These are phyloP conservation scores for Fusarium staphyleae DNA, from an alignment of 2,329 filamentous ascomycete species.

Conservation along the genomic window DNA sequence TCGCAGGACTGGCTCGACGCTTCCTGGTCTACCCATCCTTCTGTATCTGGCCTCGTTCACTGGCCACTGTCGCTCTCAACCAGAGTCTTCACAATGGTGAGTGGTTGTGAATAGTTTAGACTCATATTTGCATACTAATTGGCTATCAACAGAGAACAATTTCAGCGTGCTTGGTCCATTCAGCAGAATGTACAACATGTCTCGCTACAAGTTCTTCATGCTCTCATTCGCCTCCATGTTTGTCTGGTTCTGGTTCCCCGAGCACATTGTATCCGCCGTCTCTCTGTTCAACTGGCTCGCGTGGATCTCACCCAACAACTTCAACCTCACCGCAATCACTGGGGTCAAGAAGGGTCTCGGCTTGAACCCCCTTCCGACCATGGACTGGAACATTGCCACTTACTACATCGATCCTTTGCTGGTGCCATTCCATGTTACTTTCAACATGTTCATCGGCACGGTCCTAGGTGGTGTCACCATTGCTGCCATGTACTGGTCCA, in stretches of 20 bases:
- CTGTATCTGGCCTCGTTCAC: slow-evolving; percentile 47
- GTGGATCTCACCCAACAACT: slow-evolving; percentile 59
- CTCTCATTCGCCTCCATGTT: slow-evolving; percentile 32
- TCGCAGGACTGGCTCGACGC: slow-evolving; percentile 57
- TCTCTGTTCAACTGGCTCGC: slow-evolving; percentile 61
- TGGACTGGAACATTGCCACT: slow-evolving; percentile 55
- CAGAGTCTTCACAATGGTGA: slow-evolving; percentile 31
- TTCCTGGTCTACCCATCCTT: slow-evolving; percentile 59
- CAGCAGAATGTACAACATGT: slow-evolving; percentile 30
- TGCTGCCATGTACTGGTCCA: slow-evolving; percentile 52
- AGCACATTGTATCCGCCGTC: slow-evolving; percentile 24
- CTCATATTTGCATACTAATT: fast-evolving
- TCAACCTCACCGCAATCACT: slow-evolving; percentile 52
- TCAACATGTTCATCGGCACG: slow-evolving; percentile 47
- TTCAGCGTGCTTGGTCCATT: slow-evolving; percentile 23
- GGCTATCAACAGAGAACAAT: neutral
- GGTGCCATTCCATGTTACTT: slow-evolving; percentile 51
- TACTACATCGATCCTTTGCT: slow-evolving; percentile 30
- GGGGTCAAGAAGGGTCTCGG: slow-evolving; percentile 51
- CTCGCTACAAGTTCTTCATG: slow-evolving; percentile 33
- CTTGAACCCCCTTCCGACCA: slow-evolving; percentile 58
- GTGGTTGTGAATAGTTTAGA: neutral
- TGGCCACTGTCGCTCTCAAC: slow-evolving; percentile 33
- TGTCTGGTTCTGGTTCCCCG: slow-evolving; percentile 37
- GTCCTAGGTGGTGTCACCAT: slow-evolving; percentile 51